These are phyloP conservation scores for Zygnema cylindricum DNA, from an alignment of 139 green algal species.

Conservation along the genomic window DNA sequence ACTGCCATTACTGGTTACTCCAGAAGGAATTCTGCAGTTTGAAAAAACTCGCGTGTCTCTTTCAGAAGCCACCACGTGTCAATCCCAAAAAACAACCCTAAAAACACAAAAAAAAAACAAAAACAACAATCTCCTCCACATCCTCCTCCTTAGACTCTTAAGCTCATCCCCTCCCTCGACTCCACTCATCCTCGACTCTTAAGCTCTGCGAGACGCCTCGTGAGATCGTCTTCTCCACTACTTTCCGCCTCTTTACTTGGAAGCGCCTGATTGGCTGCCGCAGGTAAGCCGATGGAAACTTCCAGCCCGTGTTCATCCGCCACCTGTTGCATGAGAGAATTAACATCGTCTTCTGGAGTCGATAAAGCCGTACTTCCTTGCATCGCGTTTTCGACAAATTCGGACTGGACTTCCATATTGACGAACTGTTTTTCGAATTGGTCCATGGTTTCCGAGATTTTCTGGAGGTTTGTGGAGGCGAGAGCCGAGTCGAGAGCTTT, in stretches of 20 bases:
- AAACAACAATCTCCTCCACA: too few species aligned
- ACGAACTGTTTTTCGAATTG: conserved; percentile 96
- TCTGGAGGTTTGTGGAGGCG: conserved; percentile 89
- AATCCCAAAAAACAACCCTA: too few species aligned
- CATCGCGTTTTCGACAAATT: conserved; percentile 92
- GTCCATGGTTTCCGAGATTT: conserved; percentile 85
- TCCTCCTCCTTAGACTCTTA: too few species aligned
- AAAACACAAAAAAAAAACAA: too few species aligned
- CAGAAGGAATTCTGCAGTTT: too few species aligned
- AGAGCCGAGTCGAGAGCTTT: conserved; percentile 87
- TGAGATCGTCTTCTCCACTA: conserved; percentile 72
- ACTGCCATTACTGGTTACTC: too few species aligned
- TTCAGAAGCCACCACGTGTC: too few species aligned
- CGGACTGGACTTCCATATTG: conserved; percentile 91
- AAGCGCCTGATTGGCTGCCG: conserved; percentile 57
- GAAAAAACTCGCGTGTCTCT: too few species aligned
- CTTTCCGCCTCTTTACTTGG: conserved; percentile 7
- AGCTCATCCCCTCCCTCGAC: too few species aligned
- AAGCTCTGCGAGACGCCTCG: conserved; percentile 69
- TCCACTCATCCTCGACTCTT: conserved; percentile 46
- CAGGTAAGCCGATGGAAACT: conserved; percentile 71
- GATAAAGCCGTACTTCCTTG: conserved; percentile 79
- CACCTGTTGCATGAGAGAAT: conserved; percentile 79
- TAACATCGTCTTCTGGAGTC: conserved; percentile 93
- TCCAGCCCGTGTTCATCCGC: conserved; percentile 92